Evolutionary conservation across 306 rosid genomes (phyloP).

Genomic region (Fragaria iinumae): DNA sequence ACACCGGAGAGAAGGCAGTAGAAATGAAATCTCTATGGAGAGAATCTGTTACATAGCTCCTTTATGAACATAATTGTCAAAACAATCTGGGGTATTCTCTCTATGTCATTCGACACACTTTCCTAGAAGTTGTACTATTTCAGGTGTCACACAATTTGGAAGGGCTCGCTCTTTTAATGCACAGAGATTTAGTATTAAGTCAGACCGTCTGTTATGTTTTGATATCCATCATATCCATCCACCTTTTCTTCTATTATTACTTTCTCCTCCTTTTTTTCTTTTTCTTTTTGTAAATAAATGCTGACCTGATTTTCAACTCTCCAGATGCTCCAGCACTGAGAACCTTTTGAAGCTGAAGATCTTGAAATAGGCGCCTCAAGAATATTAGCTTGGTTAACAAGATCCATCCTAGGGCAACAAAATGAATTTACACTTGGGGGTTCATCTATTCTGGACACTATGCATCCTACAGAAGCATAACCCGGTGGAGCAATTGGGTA

Average conservation of each 20-base stretch:
- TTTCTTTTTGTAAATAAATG: neutral
- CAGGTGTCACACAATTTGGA: neutral
- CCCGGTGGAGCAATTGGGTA: conserved; percentile 97
- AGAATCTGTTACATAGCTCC: neutral
- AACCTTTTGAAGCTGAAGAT: conserved; percentile 71
- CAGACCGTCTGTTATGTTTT: neutral
- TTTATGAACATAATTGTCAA: neutral
- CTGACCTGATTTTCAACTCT: conserved; percentile 82
- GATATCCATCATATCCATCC: neutral
- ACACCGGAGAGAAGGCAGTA: neutral
- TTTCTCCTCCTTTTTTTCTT: neutral
- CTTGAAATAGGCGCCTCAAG: conserved; percentile 82
- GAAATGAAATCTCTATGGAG: neutral
- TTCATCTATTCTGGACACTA: conserved; percentile 76
- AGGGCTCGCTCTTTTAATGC: neutral
- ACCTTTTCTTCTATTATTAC: neutral
- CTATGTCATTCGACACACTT: neutral
- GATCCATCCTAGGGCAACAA: conserved; percentile 99
- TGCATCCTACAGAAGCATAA: conserved; percentile 94
- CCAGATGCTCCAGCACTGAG: conserved; percentile 98
- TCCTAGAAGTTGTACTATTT: neutral
- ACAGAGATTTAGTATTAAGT: neutral
- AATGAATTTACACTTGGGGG: conserved; percentile 59
- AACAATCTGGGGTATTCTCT: neutral
- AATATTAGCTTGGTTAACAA: conserved; percentile 83